phyloP scores from a whole-genome alignment of 805 yeast species.

The Cyberlindnera maclurae region DNA sequence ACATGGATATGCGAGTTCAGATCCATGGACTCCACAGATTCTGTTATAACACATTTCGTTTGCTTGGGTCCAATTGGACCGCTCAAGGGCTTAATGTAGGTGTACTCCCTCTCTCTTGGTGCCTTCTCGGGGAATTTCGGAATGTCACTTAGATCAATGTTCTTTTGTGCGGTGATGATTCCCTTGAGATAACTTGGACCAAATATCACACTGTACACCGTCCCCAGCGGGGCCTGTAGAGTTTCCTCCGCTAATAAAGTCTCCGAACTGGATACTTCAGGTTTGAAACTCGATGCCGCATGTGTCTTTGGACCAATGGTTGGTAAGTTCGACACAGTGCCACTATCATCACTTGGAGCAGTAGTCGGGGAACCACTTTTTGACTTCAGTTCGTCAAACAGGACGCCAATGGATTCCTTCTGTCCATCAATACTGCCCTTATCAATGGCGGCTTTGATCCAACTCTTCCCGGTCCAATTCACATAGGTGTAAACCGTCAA shows the following conservation, averaged over 20 bases:
- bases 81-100: slow-evolving; percentile 67
- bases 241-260: slow-evolving; percentile 42
- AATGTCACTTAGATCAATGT: slow-evolving; percentile 45
- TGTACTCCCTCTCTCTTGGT: slow-evolving; percentile 40
- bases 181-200: slow-evolving; percentile 42
- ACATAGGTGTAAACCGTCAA: slow-evolving; percentile 47
- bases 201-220: slow-evolving; percentile 48
- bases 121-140: slow-evolving; percentile 31
- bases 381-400: slow-evolving; percentile 37
- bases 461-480: slow-evolving; percentile 70
- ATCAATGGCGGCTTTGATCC: slow-evolving; percentile 74
- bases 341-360: slow-evolving; percentile 14
- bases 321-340: slow-evolving; percentile 23
- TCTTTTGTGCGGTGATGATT: slow-evolving; percentile 51
- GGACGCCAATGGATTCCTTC: slow-evolving; percentile 43
- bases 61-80: slow-evolving; percentile 90
- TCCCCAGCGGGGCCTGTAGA: slow-evolving; percentile 61
- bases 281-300: slow-evolving; percentile 36
- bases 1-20: slow-evolving; percentile 51
- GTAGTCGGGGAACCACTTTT: slow-evolving; percentile 7
- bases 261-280: slow-evolving; percentile 42
- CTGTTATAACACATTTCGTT: slow-evolving; percentile 62
- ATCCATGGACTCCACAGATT: slow-evolving; percentile 51
- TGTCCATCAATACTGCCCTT: slow-evolving; percentile 71
- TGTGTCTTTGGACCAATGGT: slow-evolving; percentile 33